Base-by-base conservation (phyloP, 1,284 basidiomycete genomes). In the Rhodotorula mucilaginosa region DNA sequence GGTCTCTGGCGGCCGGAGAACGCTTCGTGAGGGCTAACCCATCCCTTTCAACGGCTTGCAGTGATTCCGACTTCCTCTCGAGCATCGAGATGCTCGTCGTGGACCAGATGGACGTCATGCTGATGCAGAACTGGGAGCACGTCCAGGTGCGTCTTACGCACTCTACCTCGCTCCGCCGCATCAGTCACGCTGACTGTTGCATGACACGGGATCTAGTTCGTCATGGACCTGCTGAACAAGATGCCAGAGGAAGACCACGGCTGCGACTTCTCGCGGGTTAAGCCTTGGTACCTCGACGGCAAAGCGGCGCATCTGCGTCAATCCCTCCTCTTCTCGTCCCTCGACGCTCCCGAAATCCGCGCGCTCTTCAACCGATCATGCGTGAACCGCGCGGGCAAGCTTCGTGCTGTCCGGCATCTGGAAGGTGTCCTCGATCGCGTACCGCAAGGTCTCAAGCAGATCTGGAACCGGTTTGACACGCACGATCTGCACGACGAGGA, bases 81-180 rank as follows among this genome's bases (percentile, higher is more conserved):
- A 96, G 92, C 5, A 91, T 99, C 74, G 97, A 99, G 81, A 83
- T 99, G 21, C 82, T 93, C n/a, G 82, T 98, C n/a, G 85, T 91
- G 15, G 97, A 99, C 81, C 94, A 98, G 78, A 85, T 92, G 83
- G 94, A 99, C 80, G 89, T 91, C 3, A 86, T 99, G 80, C 86
- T 88, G 12, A 99, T 99, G 97, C 96, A 99, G 83, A 99, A 99
- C 79, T 99, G 97, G 97, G 94, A 98, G 64, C 96, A 99, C 80
- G 86, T 96, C 23, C 90, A 95, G 84, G 93, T 91, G 77, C 64
- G 83, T 77, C 19, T 46, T 19, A 34, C 39, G 26, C 6, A 15
- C n/a, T n/a, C 7, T 23, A 6, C n/a, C 3, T 19, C 3, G 48
- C 48, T 49, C 48, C 52, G 21, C 12, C 21, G 68, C 39, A 6